These are phyloP conservation scores for Elaeis guineensis DNA, from an alignment of 176 grass and related monocot genomes.

Conservation along the genomic window DNA sequence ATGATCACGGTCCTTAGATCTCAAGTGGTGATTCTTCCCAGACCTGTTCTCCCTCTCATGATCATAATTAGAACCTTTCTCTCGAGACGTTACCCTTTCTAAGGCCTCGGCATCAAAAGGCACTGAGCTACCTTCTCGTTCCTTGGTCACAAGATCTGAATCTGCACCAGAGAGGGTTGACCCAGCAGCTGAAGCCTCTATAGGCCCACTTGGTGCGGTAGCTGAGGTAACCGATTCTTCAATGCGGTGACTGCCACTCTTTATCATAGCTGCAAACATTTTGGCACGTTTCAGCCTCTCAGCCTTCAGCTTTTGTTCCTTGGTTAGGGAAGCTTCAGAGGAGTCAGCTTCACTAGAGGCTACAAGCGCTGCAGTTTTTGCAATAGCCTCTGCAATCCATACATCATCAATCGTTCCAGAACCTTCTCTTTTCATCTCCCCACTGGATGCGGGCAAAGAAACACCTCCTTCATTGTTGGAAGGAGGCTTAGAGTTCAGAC, in stretches of 20 bases:
- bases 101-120: conserved; percentile 27
- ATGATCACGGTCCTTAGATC: conserved; percentile 16
- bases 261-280: conserved; percentile 89
- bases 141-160: conserved; percentile 20
- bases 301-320: conserved; percentile 85
- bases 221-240: conserved; percentile 20
- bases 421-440: conserved; percentile 26
- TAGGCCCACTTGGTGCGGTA: conserved; percentile 21
- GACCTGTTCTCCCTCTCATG: conserved; percentile 24
- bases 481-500: conserved; percentile 20
- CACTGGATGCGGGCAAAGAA: conserved; percentile 35
- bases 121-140: conserved; percentile 53
- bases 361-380: conserved; percentile 70
- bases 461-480: conserved; percentile 33
- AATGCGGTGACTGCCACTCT: conserved; percentile 20
- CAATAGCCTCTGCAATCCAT: conserved; percentile 85
- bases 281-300: conserved; percentile 90
- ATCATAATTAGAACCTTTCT: conserved; percentile 33
- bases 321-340: conserved; percentile 66
- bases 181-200: conserved; percentile 20
- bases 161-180: conserved; percentile 14
- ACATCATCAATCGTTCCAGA: conserved; percentile 59
- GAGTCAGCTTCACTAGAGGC: conserved; percentile 70
- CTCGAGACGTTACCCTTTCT: conserved; percentile 7
- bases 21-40: conserved; percentile 27